A percentile compares a stretch with the other conserved stretches of the same genome.
Conservation (phyloP, 108 stramenopile genomes). For the Nitzschia sp. region DNA sequence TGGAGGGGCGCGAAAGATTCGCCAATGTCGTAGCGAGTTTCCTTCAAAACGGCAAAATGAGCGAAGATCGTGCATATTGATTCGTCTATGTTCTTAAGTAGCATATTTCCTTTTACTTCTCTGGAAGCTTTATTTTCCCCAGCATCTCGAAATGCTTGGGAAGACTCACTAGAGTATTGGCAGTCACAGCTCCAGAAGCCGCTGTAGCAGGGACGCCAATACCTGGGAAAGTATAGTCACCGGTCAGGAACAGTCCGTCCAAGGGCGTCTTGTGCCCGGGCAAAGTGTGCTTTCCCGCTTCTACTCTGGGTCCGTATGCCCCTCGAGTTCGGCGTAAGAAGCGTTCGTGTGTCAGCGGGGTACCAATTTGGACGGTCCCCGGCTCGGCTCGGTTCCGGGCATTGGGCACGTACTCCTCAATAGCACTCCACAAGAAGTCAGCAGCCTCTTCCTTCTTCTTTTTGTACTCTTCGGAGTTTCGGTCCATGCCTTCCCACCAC, state of each 20-base stretch:
- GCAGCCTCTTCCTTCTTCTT: conserved; percentile 83
- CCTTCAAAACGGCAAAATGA: conserved; percentile 46
- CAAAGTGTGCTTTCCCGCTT: conserved; percentile 63
- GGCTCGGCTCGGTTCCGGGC: conserved; percentile 71
- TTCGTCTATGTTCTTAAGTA: neutral
- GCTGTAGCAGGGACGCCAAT: conserved; percentile 89
- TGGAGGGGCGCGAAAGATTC: conserved; percentile 61
- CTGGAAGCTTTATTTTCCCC: conserved; percentile 58
- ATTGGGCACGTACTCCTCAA: conserved; percentile 89
- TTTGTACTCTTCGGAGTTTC: conserved; percentile 80
- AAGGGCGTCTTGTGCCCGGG: conserved; percentile 67
- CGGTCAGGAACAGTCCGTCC: conserved; percentile 42
- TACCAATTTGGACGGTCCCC: conserved; percentile 79
- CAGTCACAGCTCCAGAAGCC: conserved; percentile 72
- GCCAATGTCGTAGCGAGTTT: conserved; percentile 48
- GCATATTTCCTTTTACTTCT: conserved; percentile 20
- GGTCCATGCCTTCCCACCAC: conserved; percentile 86
- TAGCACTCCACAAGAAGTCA: conserved; percentile 89
- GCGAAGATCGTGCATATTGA: conserved; percentile 2
- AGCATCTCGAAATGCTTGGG: conserved; percentile 56
- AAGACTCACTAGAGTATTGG: conserved; percentile 54
- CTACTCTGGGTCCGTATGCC: conserved; percentile 70
- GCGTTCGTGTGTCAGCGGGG: conserved; percentile 92
- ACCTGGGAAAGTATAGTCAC: conserved; percentile 82
- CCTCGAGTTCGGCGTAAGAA: conserved; percentile 73